Percentiles rank a stretch among this genome's conserved stretches.
Conservation (phyloP, 2,329 filamentous ascomycete genomes). For the Parasarocladium wereldwijsianum region DNA sequence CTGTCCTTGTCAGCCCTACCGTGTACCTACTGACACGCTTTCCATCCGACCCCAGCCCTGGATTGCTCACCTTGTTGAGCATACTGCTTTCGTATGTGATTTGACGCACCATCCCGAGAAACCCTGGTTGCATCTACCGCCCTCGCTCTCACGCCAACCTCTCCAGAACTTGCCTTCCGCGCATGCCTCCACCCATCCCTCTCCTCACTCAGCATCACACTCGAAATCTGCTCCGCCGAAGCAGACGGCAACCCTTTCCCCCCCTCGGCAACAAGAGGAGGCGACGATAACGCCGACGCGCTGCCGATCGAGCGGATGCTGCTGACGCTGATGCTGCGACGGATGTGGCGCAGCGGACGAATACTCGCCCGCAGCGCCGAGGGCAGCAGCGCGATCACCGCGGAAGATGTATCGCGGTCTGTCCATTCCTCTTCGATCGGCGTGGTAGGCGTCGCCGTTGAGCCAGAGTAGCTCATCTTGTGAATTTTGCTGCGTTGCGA, state of each 20-base stretch:
- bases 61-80: constrained; percentile 15
- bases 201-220: not conserved
- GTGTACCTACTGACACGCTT: not conserved
- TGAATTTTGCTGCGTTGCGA: not conserved
- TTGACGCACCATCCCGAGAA: constrained; percentile 12
- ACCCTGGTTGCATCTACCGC: too few species aligned
- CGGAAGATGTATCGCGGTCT: constrained; percentile 25
- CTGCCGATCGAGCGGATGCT: too few species aligned
- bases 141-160: too few species aligned
- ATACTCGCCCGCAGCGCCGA: constrained; percentile 34
- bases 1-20: constrained; percentile 6
- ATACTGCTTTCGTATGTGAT: constrained; percentile 18
- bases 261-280: too few species aligned
- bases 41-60: not conserved
- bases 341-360: constrained; percentile 33
- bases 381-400: constrained; percentile 39
- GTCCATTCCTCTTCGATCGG: constrained; percentile 15
- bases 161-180: constrained; percentile 4
- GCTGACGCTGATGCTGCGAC: constrained; percentile 21
- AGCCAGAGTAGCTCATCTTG: not conserved
- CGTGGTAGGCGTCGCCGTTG: not conserved
- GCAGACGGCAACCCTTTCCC: not conserved
- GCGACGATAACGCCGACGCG: too few species aligned
- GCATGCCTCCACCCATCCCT: not conserved
- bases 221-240: not conserved